Base-by-base conservation (phyloP, 805 yeast species). In the Clavispora phyllophila region DNA sequence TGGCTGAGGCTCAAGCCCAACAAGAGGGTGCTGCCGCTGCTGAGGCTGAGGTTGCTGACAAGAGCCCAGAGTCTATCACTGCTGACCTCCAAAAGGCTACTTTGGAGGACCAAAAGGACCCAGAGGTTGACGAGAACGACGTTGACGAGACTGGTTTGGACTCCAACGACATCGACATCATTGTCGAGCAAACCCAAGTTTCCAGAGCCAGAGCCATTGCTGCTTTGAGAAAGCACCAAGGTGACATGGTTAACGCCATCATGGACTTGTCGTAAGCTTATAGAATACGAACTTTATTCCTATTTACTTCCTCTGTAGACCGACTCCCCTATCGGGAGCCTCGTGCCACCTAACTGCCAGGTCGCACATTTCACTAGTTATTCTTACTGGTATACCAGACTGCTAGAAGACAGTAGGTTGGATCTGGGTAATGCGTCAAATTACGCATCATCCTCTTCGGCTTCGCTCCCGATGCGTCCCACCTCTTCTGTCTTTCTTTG, bases 211-310 rank as follows among this genome's bases (percentile, higher is more conserved):
- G 87, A 78, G 98, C 98, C 53, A 87, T 81, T 58, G 85, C 84
- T 69, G 96, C 97, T 57, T 78, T 93, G 68, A 84, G 77, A 67
- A 83, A 78, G 55, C 88, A 90, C 76, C 79, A 86, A 58, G 89
- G 90, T 68, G 98, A 93, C 68, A 82, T 93, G 72, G 97, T 93
- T 65, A 89, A 90, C 66, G 91, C 98, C 56, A 88, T 91, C 68
- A 87, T 91, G 96, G 81, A 85, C 53, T 75, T 84, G 67, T 68
- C 74, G 48, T 70, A 68, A 29, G 33, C 33, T 17, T 29, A 15
- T 8, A 29, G 20, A 29, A 29, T 29, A 29, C n/a, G 20, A 17
- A 3, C 8, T 27, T n/a, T n/a, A 27, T 27, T 27, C 9, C 31
- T 27, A 27, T 27, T n/a, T 27, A 24, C 17, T n/a, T n/a, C n/a